Conservation (phyloP, 2,329 filamentous ascomycete species). For the Samsoniella hepiali region DNA sequence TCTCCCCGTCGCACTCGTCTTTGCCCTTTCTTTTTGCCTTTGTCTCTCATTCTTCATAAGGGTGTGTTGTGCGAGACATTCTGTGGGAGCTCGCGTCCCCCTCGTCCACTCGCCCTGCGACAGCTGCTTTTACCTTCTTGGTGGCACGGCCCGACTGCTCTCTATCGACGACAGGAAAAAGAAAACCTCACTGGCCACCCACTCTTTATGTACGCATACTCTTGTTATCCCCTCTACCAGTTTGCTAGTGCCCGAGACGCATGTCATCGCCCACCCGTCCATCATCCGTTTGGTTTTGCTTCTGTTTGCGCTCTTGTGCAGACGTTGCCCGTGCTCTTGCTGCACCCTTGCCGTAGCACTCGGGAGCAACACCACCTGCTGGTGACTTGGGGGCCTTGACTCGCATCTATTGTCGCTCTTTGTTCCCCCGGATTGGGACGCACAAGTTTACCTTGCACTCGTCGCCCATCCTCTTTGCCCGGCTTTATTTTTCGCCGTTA, state of each 20-base stretch:
- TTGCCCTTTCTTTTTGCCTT: constrained; percentile 4
- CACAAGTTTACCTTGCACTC: neutral
- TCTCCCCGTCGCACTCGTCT: neutral
- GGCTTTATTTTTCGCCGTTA: neutral
- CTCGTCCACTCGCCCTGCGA: neutral
- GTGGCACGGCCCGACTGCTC: constrained; percentile 6
- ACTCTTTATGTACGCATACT: constrained; percentile 11
- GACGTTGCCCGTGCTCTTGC: neutral
- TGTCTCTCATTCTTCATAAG: neutral
- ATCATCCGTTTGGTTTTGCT: constrained; percentile 6
- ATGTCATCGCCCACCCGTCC: constrained; percentile 8
- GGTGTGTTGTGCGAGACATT: constrained; percentile 11
- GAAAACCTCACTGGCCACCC: constrained; percentile 5
- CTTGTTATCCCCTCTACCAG: neutral
- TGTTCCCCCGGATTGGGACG: neutral
- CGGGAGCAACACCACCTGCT: neutral
- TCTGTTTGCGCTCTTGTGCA: constrained; percentile 3
- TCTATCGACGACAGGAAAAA: constrained; percentile 10
- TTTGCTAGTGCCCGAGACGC: constrained; percentile 13
- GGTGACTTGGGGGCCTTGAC: neutral
- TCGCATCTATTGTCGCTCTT: neutral
- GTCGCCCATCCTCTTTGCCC: neutral
- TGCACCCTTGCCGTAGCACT: constrained; percentile 7
- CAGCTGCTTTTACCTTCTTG: neutral
- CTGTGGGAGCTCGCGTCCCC: constrained; percentile 2